Evolutionary conservation across 2,329 filamentous ascomycete genomes (phyloP).

Genomic region (Plectosphaerella plurivora): DNA sequence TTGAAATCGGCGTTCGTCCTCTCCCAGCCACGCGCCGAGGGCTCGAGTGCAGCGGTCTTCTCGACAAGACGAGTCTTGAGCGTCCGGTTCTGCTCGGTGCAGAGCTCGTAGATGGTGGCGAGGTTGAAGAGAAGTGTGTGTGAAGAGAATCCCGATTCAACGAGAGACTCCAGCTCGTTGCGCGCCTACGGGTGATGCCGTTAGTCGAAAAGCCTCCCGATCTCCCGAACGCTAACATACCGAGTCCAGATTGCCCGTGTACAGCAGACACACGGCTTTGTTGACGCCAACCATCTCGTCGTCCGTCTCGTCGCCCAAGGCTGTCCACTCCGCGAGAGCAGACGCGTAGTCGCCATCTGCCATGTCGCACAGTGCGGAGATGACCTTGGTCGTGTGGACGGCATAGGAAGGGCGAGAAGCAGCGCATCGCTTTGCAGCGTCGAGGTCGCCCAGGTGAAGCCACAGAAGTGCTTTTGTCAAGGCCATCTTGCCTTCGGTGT

Average conservation of each 20-base stretch:
- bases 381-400: constrained; percentile 43
- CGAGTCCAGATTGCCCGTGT: constrained; percentile 71
- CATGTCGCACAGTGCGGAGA: constrained; percentile 70
- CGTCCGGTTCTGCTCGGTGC: constrained; percentile 68
- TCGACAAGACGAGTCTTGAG: constrained; percentile 71
- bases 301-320: constrained; percentile 29
- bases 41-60: constrained; percentile 56
- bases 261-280: constrained; percentile 76
- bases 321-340: constrained; percentile 60
- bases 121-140: constrained; percentile 85
- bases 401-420: constrained; percentile 24
- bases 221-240: constrained; percentile 33
- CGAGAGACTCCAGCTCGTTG: constrained; percentile 60
- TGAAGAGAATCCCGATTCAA: constrained; percentile 62
- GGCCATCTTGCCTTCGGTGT: constrained; percentile 33
- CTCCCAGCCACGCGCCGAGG: constrained; percentile 61
- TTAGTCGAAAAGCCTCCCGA: background rate
- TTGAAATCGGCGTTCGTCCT: constrained; percentile 73
- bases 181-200: constrained; percentile 48
- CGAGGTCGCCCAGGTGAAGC: constrained; percentile 73
- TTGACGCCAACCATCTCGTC: constrained; percentile 78
- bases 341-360: constrained; percentile 68
- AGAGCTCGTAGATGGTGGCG: constrained; percentile 86
- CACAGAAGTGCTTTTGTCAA: constrained; percentile 62
- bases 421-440: constrained; percentile 47